Evolutionary conservation across 106 monocot species (phyloP), one percentile per base, ranked within the genome.

Genomic region (Apostasia ramifera): DNA sequence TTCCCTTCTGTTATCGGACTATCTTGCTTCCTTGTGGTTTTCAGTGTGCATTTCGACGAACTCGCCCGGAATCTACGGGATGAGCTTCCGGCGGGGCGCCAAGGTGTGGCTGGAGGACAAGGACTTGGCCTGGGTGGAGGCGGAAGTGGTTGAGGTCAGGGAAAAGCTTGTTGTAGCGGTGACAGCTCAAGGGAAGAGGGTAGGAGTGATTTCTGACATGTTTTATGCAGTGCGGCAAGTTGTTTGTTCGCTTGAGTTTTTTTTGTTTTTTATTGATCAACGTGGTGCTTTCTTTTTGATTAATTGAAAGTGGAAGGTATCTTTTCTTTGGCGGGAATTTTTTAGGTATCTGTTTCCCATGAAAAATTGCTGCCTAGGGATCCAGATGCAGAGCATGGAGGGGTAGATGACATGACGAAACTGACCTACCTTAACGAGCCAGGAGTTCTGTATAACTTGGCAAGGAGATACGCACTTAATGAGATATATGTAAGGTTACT

Each of bases 341-440:
- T 57, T 51, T 71, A 89, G 89, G 49, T 85, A 11, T 62, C 80
- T 40, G 54, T 71, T 13, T 40, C 74, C 0, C 53, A 3, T 55
- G 85, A 72, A 63, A 85, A 82, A 68, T 51, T 89, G 70, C 71
- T 85, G 44, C 89, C 71, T 2, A 58, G 89, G 79, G 89, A 89
- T 73, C 74, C 89, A 8, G 89, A 85, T 37, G 82, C 74, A 2
- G 82, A 85, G 53, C 82, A 78, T 48, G 85, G 85, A 11, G 85
- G 89, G 6, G 89, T 82, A 59, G 85, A 89, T 66, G 89, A 89
- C 72, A 89, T 89, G 89, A 85, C 85, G n/a, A 89, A 85, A 55
- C 66, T 89, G 7, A 80, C 89, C 0, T 85, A 85, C 65, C 82
- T 89, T 3, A 80, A 82, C 53, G 89, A 89, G 53, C 89, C 89